Conservation (phyloP, 768 basidiomycete genomes). For the Lactarius psammicola region DNA sequence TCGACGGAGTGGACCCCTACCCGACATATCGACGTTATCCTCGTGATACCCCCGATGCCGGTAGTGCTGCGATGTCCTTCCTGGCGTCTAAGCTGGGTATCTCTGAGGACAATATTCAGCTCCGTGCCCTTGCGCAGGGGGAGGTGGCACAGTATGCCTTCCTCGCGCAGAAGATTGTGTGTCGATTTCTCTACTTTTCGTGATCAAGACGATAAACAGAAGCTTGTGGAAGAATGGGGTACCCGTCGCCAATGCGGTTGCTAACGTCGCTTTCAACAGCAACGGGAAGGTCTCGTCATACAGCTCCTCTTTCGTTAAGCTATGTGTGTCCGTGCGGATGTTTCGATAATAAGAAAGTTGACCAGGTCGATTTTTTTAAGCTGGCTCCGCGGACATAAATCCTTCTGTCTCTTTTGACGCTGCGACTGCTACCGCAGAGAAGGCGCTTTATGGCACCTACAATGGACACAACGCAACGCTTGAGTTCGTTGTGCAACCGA, state of each 20-base stretch:
- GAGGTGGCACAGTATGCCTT: constrained; percentile 28
- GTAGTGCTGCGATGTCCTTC: constrained; percentile 31
- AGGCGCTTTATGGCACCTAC: constrained; percentile 40
- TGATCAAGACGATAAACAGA: background rate
- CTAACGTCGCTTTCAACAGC: constrained; percentile 46
- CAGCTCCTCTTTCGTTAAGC: constrained; percentile 47
- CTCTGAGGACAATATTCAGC: constrained; percentile 20
- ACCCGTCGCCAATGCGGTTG: constrained; percentile 43
- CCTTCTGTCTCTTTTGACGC: constrained; percentile 39
- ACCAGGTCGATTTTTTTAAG: background rate
- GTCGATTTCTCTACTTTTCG: background rate
- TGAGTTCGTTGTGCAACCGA: constrained; percentile 43
- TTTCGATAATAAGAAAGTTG: background rate
- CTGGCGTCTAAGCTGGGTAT: constrained; percentile 30
- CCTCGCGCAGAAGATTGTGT: constrained; percentile 32
- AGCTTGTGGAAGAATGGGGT: constrained; percentile 34
- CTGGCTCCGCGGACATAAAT: constrained; percentile 35
- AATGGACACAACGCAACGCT: constrained; percentile 41
- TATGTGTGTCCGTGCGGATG: constrained; percentile 34
- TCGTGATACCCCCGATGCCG: constrained; percentile 27
- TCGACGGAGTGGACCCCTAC: constrained; percentile 30
- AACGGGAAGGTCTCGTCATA: constrained; percentile 44
- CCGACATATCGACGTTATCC: constrained; percentile 23
- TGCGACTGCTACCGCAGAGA: constrained; percentile 42
- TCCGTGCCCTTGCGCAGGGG: constrained; percentile 28